These are phyloP conservation scores for Lentinus brumalis DNA, from an alignment of 768 basidiomycete species.

Conservation along the genomic window DNA sequence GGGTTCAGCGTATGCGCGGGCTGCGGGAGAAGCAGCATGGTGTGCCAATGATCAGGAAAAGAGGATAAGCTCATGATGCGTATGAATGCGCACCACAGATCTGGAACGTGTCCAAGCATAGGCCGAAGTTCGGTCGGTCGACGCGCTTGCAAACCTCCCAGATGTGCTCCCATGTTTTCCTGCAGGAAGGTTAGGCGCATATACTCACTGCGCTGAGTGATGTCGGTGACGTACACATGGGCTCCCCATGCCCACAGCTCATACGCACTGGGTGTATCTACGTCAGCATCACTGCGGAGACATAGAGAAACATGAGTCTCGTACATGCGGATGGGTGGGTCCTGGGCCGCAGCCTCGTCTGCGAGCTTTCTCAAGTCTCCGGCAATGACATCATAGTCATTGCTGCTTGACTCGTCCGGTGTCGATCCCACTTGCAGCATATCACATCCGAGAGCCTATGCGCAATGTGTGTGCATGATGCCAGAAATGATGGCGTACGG, in stretches of 20 bases:
- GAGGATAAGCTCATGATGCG: background rate
- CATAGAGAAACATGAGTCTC: background rate
- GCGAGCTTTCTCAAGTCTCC: conserved; percentile 30
- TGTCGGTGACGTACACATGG: conserved; percentile 26
- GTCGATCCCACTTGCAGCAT: conserved; percentile 35
- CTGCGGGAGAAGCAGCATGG: conserved; percentile 11
- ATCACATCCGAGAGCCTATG: conserved; percentile 28
- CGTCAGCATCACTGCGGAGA: background rate
- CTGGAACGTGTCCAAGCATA: conserved; percentile 37
- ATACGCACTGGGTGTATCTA: conserved; percentile 27
- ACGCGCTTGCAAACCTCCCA: conserved; percentile 34
- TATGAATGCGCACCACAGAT: conserved; percentile 27
- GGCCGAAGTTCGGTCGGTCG: conserved; percentile 32
- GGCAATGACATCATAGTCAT: conserved; percentile 31
- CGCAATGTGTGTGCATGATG: conserved; percentile 17
- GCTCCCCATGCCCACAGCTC: conserved; percentile 37
- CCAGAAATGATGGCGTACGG: conserved; percentile 16
- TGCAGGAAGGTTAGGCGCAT: background rate
- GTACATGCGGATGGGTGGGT: conserved; percentile 32
- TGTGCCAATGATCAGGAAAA: background rate
- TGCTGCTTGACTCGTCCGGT: conserved; percentile 26
- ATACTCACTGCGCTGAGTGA: background rate
- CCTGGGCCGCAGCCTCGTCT: conserved; percentile 27
- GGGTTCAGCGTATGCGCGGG: conserved; percentile 31
- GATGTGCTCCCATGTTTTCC: conserved; percentile 35